phyloP scores from a whole-genome alignment of 805 yeast genomes.

The Saccharomycopsis sp. region DNA sequence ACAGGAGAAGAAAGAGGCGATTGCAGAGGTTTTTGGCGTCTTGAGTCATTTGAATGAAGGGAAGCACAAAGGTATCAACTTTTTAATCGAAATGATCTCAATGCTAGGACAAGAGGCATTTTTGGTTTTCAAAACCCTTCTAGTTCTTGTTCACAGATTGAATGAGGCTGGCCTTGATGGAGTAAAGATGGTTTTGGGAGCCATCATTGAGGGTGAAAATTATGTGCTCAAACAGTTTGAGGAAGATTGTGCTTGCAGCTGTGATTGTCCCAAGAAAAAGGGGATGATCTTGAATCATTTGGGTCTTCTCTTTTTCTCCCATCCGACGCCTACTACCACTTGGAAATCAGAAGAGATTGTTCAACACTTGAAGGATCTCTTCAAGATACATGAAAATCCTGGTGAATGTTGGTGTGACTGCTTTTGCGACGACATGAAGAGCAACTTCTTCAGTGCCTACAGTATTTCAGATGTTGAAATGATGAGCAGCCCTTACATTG shows the following conservation, averaged over 20 bases:
- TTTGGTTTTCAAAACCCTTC: constrained; percentile 2
- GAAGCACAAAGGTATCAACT: constrained; percentile 7
- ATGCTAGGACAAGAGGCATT: constrained; percentile 11
- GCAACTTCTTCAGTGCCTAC: constrained; percentile 5
- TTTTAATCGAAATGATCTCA: constrained; percentile 3
- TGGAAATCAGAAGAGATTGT: constrained; percentile 17
- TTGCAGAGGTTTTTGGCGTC: constrained; percentile 8
- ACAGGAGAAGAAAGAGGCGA: constrained; percentile 3
- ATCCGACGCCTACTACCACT: constrained; percentile 4
- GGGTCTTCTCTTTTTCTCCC: constrained; percentile 7
- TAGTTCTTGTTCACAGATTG: constrained; percentile 9
- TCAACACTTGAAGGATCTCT: constrained; percentile 10
- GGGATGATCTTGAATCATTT: constrained; percentile 11
- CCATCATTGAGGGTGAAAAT: constrained; percentile 10
- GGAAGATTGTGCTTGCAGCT: constrained; percentile 11
- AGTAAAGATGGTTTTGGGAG: constrained; percentile 8
- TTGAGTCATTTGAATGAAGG: constrained; percentile 16
- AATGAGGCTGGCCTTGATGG: constrained; percentile 14
- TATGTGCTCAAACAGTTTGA: constrained; percentile 8
- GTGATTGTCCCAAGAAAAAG: constrained; percentile 11
- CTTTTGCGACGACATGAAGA: constrained; percentile 13
- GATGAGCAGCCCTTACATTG: background rate
- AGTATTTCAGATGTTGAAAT: background rate
- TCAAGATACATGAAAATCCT: constrained; percentile 6
- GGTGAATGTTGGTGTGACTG: constrained; percentile 18